phyloP scores from a whole-genome alignment of 768 basidiomycete genomes.

The Tephrocybe sp. region DNA sequence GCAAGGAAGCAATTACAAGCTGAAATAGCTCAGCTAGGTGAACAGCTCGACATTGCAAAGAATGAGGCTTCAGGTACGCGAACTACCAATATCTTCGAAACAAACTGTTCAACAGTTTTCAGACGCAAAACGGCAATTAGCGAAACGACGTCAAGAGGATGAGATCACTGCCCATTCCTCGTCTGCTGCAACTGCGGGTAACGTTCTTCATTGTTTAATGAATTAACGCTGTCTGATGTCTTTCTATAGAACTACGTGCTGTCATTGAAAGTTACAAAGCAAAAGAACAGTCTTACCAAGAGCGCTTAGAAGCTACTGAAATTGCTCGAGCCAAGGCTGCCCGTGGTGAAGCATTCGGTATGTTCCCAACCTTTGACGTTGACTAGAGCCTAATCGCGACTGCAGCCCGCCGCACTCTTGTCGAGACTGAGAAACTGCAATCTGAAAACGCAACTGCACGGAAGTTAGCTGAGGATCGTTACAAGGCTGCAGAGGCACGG shows the following conservation, averaged over 20 bases:
- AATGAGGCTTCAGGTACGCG: constrained; percentile 57
- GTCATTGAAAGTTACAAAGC: constrained; percentile 65
- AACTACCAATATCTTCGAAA: too few relatives aligned
- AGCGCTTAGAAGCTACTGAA: constrained; percentile 66
- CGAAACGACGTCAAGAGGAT: constrained; percentile 60
- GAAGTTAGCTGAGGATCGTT: constrained; percentile 47
- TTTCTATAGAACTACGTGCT: constrained; percentile 54
- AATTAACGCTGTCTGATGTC: neutral
- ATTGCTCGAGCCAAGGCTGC: constrained; percentile 65
- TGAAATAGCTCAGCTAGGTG: constrained; percentile 52
- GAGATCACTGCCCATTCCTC: constrained; percentile 61
- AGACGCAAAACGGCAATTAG: constrained; percentile 63
- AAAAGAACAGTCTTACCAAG: constrained; percentile 58
- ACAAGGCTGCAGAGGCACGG: constrained; percentile 51
- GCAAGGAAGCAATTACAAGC: constrained; percentile 58
- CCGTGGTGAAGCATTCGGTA: constrained; percentile 65
- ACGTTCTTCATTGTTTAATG: neutral
- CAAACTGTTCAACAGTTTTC: constrained; percentile 10
- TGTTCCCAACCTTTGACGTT: constrained; percentile 8
- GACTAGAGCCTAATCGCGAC: neutral
- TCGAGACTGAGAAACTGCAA: constrained; percentile 61
- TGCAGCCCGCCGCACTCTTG: constrained; percentile 42
- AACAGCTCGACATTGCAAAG: constrained; percentile 58
- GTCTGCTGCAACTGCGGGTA: constrained; percentile 59
- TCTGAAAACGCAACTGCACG: constrained; percentile 51